Evolutionary conservation across 2,329 filamentous ascomycete genomes (phyloP).

Genomic region (Fusarium sp.): DNA sequence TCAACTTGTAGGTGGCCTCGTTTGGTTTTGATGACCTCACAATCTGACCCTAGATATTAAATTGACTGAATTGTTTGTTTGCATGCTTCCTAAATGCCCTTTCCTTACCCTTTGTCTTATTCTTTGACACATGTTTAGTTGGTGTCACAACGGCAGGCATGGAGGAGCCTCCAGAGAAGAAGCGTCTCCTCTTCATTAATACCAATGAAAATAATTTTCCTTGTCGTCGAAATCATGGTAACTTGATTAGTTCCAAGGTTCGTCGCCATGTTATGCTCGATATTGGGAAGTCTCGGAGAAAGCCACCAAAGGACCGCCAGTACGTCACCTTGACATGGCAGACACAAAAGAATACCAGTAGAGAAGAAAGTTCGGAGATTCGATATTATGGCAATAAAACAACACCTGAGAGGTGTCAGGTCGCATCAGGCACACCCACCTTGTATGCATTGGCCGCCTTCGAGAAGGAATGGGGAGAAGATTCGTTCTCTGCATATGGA

Average conservation of each 20-base stretch:
- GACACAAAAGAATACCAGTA: not conserved
- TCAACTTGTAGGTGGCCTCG: not conserved
- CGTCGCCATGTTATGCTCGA: slow-evolving; percentile 17
- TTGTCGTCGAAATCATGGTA: not conserved
- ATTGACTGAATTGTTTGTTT: fast-evolving
- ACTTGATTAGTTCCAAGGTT: not conserved
- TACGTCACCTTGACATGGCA: slow-evolving; percentile 3
- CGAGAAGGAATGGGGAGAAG: slow-evolving; percentile 21
- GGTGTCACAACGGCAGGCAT: not conserved
- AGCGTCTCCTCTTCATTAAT: slow-evolving; percentile 6
- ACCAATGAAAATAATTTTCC: not conserved
- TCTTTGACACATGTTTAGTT: not conserved
- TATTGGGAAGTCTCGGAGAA: slow-evolving; percentile 10
- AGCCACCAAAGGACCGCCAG: not conserved
- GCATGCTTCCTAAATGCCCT: not conserved
- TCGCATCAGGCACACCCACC: not conserved
- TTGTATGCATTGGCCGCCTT: slow-evolving; percentile 1
- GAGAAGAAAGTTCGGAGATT: not conserved
- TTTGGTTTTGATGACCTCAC: not conserved
- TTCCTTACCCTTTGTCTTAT: not conserved
- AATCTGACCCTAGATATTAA: not conserved
- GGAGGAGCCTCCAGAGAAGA: not conserved
- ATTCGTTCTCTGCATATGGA: slow-evolving; percentile 19
- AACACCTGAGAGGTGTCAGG: not conserved
- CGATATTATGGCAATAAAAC: not conserved